Conservation (phyloP, 2,329 filamentous ascomycete species). For the Metarhizium sp. region DNA sequence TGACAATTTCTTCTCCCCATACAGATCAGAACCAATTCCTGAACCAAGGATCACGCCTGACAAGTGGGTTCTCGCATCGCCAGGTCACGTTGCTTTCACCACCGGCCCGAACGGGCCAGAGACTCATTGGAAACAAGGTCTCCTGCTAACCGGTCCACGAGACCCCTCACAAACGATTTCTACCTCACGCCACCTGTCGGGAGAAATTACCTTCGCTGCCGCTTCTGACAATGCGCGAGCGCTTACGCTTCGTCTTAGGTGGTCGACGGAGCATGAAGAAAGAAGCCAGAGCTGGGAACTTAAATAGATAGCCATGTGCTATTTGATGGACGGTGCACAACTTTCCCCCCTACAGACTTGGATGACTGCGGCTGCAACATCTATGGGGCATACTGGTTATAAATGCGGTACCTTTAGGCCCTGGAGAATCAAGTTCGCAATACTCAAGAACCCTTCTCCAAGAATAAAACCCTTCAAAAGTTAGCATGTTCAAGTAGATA, state of each 20-base stretch:
- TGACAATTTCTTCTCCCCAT: conserved; percentile 79
- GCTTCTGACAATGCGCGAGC: conserved; percentile 61
- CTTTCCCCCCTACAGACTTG: neutral
- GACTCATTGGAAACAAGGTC: conserved; percentile 87
- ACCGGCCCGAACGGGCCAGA: conserved; percentile 68
- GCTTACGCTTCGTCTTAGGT: conserved; percentile 54
- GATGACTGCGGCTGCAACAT: neutral
- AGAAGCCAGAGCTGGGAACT: conserved; percentile 42
- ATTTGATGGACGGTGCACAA: neutral
- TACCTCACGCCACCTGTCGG: conserved; percentile 50
- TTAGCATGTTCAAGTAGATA: neutral
- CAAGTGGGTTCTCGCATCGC: conserved; percentile 47
- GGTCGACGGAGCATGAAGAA: conserved; percentile 39
- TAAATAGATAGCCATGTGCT: conserved; percentile 20
- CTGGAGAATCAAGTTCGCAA: conserved; percentile 78
- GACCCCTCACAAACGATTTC: conserved; percentile 36
- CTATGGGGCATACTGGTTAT: conserved; percentile 19
- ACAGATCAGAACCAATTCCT: conserved; percentile 40
- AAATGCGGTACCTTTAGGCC: conserved; percentile 68
- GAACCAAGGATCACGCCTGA: conserved; percentile 46
- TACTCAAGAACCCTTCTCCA: conserved; percentile 85
- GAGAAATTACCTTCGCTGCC: conserved; percentile 62
- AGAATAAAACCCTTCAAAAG: conserved; percentile 66
- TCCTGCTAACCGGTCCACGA: conserved; percentile 59
- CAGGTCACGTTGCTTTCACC: conserved; percentile 71